A percentile compares a stretch with the other conserved stretches of the same genome.
Evolutionary conservation across 345 rosid species (phyloP).

Genomic region (Cardamine resedifolia): DNA sequence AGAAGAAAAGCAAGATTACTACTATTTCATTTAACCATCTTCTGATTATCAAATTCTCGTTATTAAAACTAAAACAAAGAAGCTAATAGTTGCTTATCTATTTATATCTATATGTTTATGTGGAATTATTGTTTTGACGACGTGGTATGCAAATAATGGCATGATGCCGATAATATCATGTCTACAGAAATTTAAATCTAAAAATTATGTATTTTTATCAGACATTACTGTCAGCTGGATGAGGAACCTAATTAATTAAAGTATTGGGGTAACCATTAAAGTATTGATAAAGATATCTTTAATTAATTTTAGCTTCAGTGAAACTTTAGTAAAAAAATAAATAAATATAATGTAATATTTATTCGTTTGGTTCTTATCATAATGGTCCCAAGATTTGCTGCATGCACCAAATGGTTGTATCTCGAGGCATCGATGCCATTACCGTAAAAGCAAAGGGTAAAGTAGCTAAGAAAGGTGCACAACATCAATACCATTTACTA

Average conservation of each 20-base stretch:
- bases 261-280: slow-evolving; percentile 34
- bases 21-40: neutral
- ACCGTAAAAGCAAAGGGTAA: slow-evolving; percentile 27
- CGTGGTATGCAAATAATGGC: slow-evolving; percentile 17
- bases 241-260: slow-evolving; percentile 25
- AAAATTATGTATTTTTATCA: slow-evolving; percentile 15
- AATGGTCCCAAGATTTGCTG: slow-evolving; percentile 37
- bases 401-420: slow-evolving; percentile 30
- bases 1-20: slow-evolving; percentile 4
- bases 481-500: slow-evolving; percentile 16
- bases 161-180: slow-evolving; percentile 6
- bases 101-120: neutral
- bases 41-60: neutral
- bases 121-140: neutral
- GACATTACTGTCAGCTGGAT: slow-evolving; percentile 26
- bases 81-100: neutral
- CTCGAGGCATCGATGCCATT: slow-evolving; percentile 34
- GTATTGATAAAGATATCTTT: slow-evolving; percentile 29
- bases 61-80: neutral
- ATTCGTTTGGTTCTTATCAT: slow-evolving; percentile 35
- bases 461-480: slow-evolving; percentile 18
- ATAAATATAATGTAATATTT: neutral
- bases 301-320: slow-evolving; percentile 9
- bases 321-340: neutral
- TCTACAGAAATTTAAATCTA: neutral